Percentiles rank a stretch among this genome's conserved stretches.
These are phyloP conservation scores for Lodderomyces beijingensis DNA, from an alignment of 1,139 yeast genomes.

Conservation along the genomic window DNA sequence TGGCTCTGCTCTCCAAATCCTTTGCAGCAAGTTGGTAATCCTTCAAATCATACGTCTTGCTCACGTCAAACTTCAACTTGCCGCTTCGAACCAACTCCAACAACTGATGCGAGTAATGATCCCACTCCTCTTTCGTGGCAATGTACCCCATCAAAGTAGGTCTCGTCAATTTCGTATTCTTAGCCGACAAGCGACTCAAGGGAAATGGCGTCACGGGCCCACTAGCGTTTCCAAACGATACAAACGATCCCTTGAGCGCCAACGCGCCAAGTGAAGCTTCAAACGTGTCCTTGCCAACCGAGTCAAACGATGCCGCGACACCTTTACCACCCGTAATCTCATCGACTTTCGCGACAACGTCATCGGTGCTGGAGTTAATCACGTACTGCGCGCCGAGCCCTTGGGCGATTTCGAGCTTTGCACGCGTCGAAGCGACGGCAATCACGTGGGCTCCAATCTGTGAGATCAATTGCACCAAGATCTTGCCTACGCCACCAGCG, in stretches of 20 bases:
- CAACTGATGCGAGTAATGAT: constrained; percentile 46
- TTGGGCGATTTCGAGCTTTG: constrained; percentile 57
- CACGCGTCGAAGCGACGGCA: constrained; percentile 77
- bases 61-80: constrained; percentile 46
- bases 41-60: constrained; percentile 54
- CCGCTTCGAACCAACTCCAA: constrained; percentile 44
- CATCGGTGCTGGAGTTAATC: constrained; percentile 55
- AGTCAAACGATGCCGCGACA: constrained; percentile 69
- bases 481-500: constrained; percentile 87
- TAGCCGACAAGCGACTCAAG: constrained; percentile 48
- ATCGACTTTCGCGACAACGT: constrained; percentile 53
- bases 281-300: constrained; percentile 78
- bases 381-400: constrained; percentile 70
- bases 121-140: constrained; percentile 53
- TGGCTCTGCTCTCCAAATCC: constrained; percentile 65
- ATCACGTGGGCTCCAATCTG: constrained; percentile 72
- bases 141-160: constrained; percentile 60
- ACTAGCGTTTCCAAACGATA: constrained; percentile 80
- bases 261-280: constrained; percentile 59
- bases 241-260: constrained; percentile 68
- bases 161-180: constrained; percentile 59
- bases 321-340: constrained; percentile 72
- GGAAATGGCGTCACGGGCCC: constrained; percentile 75
- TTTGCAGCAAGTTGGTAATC: constrained; percentile 64
- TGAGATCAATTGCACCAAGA: constrained; percentile 60